phyloP scores from a whole-genome alignment of 352 stramenopile genomes.

The Pythium biforme region DNA sequence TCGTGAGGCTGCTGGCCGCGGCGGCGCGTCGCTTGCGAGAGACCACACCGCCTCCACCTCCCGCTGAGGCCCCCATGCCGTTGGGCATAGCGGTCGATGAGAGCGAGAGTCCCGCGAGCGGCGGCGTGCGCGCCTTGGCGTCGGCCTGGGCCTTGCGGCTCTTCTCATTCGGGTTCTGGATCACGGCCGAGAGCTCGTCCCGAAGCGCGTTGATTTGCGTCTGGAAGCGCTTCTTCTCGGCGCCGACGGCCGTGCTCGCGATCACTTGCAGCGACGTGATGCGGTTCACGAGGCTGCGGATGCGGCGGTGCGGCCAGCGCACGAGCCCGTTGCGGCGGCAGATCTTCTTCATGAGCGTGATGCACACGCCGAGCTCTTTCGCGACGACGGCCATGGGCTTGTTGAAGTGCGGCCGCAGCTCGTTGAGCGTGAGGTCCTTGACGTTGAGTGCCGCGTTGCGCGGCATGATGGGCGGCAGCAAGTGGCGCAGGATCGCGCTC shows the following conservation, averaged over 20 bases:
- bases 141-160: slow-evolving; percentile 74
- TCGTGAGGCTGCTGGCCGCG: neutral
- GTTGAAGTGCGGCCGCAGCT: slow-evolving; percentile 81
- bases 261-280: slow-evolving; percentile 77
- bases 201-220: slow-evolving; percentile 57
- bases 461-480: slow-evolving; percentile 41
- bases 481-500: slow-evolving; percentile 39
- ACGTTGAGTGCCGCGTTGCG: slow-evolving; percentile 38
- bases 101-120: neutral
- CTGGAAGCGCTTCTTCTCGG: slow-evolving; percentile 64
- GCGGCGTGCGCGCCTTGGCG: slow-evolving; percentile 39
- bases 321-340: slow-evolving; percentile 77
- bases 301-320: slow-evolving; percentile 80
- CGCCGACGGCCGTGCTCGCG: slow-evolving; percentile 40
- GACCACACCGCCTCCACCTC: neutral
- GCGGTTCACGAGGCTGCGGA: slow-evolving; percentile 79
- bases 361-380: slow-evolving; percentile 81
- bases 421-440: slow-evolving; percentile 79
- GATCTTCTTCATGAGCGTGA: slow-evolving; percentile 89
- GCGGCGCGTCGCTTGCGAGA: slow-evolving; percentile 11
- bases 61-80: too few relatives aligned
- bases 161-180: slow-evolving; percentile 86
- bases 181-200: slow-evolving; percentile 70
- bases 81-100: neutral
- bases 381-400: slow-evolving; percentile 81